These are phyloP conservation scores for Quercus bicolor DNA, from an alignment of 306 rosid genomes.

Conservation along the genomic window DNA sequence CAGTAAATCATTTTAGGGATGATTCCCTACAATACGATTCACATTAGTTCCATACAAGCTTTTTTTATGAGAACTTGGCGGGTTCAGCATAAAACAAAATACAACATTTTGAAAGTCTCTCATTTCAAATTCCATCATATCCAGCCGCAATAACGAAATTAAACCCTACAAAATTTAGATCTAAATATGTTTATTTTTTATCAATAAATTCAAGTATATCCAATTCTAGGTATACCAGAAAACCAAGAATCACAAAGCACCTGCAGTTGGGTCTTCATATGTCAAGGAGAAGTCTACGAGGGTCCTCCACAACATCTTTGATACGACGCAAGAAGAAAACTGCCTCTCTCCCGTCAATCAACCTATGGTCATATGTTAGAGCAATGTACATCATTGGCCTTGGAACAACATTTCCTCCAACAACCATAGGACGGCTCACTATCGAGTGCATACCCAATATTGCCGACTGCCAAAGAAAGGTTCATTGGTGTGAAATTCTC, in stretches of 20 bases:
- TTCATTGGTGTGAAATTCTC: not conserved
- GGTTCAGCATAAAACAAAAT: not conserved
- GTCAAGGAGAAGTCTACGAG: conserved; percentile 75
- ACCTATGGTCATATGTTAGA: conserved; percentile 79
- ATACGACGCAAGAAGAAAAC: conserved; percentile 76
- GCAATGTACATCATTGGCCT: conserved; percentile 83
- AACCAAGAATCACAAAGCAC: conserved; percentile 1
- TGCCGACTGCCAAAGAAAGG: conserved; percentile 57
- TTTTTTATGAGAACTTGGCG: not conserved
- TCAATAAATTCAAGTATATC: not conserved
- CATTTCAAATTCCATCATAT: conserved; percentile 20
- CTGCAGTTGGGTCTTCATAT: conserved; percentile 28
- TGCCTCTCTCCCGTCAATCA: conserved; percentile 93
- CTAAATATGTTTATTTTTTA: conserved; percentile 22
- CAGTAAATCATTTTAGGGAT: not conserved
- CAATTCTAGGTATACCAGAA: not conserved
- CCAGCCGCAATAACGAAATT: conserved; percentile 18
- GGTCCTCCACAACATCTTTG: conserved; percentile 75
- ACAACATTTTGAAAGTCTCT: not conserved
- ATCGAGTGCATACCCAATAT: conserved; percentile 92
- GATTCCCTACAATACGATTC: not conserved
- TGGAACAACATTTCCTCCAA: conserved; percentile 60
- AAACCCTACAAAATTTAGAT: conserved; percentile 31
- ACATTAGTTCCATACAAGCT: not conserved
- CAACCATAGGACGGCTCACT: conserved; percentile 65